These are phyloP conservation scores for Tuber microsphaerosporum DNA, from an alignment of 495 filamentous ascomycete species.

Conservation along the genomic window DNA sequence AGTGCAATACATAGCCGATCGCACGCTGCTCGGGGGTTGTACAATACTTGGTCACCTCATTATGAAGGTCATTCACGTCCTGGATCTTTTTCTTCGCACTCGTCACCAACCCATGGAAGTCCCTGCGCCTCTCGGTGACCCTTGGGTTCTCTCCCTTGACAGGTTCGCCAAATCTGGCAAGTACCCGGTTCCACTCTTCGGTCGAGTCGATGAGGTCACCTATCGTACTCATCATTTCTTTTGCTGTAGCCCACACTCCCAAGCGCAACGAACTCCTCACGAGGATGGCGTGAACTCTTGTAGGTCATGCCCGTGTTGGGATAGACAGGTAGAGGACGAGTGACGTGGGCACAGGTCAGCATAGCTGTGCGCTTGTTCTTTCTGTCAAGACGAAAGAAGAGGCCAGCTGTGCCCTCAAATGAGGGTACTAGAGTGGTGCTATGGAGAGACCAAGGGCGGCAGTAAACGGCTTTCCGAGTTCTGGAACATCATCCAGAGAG, in stretches of 20 bases:
- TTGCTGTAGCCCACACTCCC: not conserved
- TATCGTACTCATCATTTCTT: not conserved
- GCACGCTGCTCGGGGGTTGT: not conserved
- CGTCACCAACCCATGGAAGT: not conserved
- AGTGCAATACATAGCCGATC: slow-evolving; percentile 10
- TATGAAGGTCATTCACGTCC: slow-evolving; percentile 11
- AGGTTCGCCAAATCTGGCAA: not conserved
- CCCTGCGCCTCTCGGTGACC: not conserved
- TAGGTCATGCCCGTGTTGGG: not conserved
- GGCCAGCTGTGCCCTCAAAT: not conserved
- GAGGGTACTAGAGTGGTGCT: slow-evolving; percentile 12
- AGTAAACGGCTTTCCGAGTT: slow-evolving; percentile 10
- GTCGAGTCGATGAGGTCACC: not conserved
- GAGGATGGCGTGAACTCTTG: not conserved
- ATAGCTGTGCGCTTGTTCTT: not conserved
- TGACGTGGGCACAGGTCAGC: not conserved
- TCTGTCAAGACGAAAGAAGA: not conserved
- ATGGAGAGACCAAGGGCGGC: slow-evolving; percentile 13
- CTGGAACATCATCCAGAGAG: slow-evolving; percentile 5
- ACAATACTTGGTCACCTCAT: slow-evolving; percentile 10
- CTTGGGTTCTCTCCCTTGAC: not conserved
- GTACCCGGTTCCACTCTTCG: not conserved
- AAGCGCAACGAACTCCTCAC: not conserved
- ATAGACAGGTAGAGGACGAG: not conserved
- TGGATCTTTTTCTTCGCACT: not conserved